Evolutionary conservation across 768 basidiomycete species (phyloP), one percentile per base, ranked within the genome.

Genomic region (Mycena vulgaris): DNA sequence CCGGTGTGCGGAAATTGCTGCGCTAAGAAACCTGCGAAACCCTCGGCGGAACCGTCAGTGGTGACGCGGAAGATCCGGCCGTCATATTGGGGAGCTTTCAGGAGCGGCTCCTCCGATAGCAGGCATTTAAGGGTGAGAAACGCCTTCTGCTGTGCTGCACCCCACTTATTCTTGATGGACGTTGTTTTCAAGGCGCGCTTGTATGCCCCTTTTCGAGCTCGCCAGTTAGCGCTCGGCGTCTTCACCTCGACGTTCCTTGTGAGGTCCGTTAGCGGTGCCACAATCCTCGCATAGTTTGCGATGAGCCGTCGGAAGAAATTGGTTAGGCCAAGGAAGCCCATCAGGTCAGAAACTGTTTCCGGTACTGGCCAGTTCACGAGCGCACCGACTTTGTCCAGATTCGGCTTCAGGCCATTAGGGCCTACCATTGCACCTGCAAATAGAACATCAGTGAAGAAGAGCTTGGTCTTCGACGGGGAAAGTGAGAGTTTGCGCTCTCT

Each of bases 381-480:
- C n/a, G n/a, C n/a, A n/a, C n/a, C n/a, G n/a, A n/a, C n/a, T n/a
- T n/a, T n/a, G n/a, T n/a, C n/a, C n/a, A n/a, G n/a, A 23, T 53
- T 53, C 8, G 52, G 52, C 21, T 53, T 53, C 7, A 53, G 9
- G 5, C 52, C 52, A 8, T 31, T 19, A 3, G 9, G 9, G 52
- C 10, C 9, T 7, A 53, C 3, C 52, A 8, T 6, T n/a, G 79
- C 80, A 0, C 84, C 84, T 5, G 81, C 81, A 58, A 85, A 85
- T 0, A 80, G 70, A 0, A 78, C 78, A 30, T 83, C 78, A 0
- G 79, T 77, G 72, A 83, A 76, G 69, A 85, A 85, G 0, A 85
- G 72, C 28, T 75, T 37, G 1, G 76, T 74, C 55, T 85, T 86
- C 1, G 68, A 58, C 1, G 83, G 76, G 1, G 84, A 81, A 0